Evolutionary conservation across 2,329 filamentous ascomycete species (phyloP), one percentile per base, ranked within the genome.

Genomic region (Pseudogymnoascus sp.): DNA sequence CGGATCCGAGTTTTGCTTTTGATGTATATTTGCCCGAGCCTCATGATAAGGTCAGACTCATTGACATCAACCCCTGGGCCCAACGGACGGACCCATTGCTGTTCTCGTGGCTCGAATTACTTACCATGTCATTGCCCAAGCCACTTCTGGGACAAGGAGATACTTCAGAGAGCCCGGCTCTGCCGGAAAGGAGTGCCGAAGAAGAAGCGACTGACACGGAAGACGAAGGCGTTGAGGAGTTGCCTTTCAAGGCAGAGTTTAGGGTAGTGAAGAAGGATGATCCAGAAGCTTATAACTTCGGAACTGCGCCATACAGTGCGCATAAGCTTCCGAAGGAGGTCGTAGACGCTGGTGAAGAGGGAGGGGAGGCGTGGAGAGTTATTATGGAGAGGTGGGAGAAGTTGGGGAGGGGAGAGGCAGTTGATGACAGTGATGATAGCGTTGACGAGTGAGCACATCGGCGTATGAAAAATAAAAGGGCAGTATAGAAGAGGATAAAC

Each of bases 11-110:
- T 74, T 97, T 96, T 69, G 84, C 86, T 0, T 96, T 99, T 71
- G 95, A 99, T 72, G 88, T 97, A 46, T 97, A 99, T 72, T 83
- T 99, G 1, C 93, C 93, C 1, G 84, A 88, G 66, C 83, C 81
- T 28, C 79, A 78, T 49, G 71, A 73, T 37, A 70, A 70, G 79
- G 83, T 71, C 75, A 90, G 96, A 1, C 79, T 99, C 9, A 88
- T 99, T 59, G 95, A 99, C 73, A 89, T 99, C 71, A 97, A 97
- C 71, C 91, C 95, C 0, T 99, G 93, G 91, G 93, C 93, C 0
- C 84, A 86, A 43, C 82, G 91, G 65, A 99, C 95, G 0, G 95
- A 99, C 77, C 88, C 90, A 3, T 76, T 97, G 49, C 80, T 97
- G 0, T 99, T 96, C 73, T 88, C 87, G 46, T 99, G 95, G 95